Evolutionary conservation across 2,329 filamentous ascomycete genomes (phyloP).

Genomic region (Trichothecium sympodiale): DNA sequence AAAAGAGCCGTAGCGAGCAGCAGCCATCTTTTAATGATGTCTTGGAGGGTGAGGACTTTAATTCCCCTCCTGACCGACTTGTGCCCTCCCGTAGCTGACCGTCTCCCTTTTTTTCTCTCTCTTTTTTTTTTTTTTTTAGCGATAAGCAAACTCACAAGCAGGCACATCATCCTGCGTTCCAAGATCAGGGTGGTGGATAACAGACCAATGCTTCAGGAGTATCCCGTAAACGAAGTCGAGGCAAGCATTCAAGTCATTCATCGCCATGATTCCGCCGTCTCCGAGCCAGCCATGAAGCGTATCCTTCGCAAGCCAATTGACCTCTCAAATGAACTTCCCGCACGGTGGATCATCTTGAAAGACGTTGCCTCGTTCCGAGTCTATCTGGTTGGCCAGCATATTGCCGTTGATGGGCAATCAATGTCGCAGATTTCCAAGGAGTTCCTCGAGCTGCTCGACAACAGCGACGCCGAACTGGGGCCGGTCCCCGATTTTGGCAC

Average conservation of each 20-base stretch:
- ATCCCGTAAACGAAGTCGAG: conserved; percentile 3
- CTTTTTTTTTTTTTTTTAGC: conserved; percentile 1
- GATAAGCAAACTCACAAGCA: conserved; percentile 3
- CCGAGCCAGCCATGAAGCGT: conserved; percentile 2
- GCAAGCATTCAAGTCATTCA: conserved; percentile 5
- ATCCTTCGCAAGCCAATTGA: conserved; percentile 4
- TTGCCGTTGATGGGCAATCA: conserved; percentile 7
- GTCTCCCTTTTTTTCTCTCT: background rate
- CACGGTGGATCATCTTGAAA: conserved; percentile 6
- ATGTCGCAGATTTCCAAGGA: conserved; percentile 7
- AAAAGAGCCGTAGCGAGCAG: background rate
- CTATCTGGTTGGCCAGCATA: conserved; percentile 6
- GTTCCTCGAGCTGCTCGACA: conserved; percentile 4
- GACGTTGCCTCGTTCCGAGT: conserved; percentile 4
- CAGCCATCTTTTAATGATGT: no score
- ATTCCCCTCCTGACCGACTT: no score
- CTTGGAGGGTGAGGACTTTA: no score
- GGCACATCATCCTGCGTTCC: conserved; percentile 5
- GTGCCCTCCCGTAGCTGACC: no score
- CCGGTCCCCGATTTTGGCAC: conserved; percentile 1
- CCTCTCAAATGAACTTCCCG: conserved; percentile 3
- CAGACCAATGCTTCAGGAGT: conserved; percentile 4
- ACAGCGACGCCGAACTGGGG: background rate
- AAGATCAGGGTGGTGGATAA: conserved; percentile 1
- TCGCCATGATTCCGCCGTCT: conserved; percentile 1